Base-by-base conservation (phyloP, 176 grass and related monocot genomes). In the Eragrostis curvula region DNA sequence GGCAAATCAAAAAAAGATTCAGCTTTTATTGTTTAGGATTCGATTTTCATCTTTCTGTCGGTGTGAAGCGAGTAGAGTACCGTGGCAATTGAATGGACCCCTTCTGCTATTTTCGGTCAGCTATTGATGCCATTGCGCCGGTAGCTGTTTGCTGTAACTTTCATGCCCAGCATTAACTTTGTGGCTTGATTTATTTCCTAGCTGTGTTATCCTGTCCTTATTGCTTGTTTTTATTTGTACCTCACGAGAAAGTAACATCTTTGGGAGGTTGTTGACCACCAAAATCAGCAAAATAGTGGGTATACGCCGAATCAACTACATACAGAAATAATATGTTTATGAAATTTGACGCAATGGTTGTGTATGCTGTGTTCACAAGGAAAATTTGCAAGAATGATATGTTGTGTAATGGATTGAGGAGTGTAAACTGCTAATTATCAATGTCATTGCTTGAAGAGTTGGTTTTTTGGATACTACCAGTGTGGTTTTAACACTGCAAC, bases 1-100 rank as follows among this genome's bases (percentile, higher is more conserved):
- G 39, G 62, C 49, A 82, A 21, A 76, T 70, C 62, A 76, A 27
- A 27, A 62, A 51, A 68, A 42, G 61, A 62, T 75, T 75, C 62
- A 61, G 71, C 51, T 70, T 81, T 81, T 69, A 87, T 76, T 48
- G 23, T 71, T 65, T 28, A 71, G 16, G 23, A 80, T 66, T 79
- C 65, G 48, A 39, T 42, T 85, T 28, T 56, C 73, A 58, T 68
- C 5, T 6, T 40, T 70, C 15, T 27, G 65, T 67, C 20, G 24
- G 32, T 36, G 20, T 86, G 76, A 80, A 62, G 74, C 3, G 21
- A 59, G 56, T n/a, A 59, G 55, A 70, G 73, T n/a, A 55, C 51
- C 9, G 9, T 6, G 5, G 42, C 55, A 65, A 79, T 24, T 79
- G 32, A 72, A 80, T 14, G 76, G 18, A 36, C 32, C 28, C 68